Evolutionary conservation across 164 flowering plant species (phyloP).

Genomic region (Vitis rotundifolia): DNA sequence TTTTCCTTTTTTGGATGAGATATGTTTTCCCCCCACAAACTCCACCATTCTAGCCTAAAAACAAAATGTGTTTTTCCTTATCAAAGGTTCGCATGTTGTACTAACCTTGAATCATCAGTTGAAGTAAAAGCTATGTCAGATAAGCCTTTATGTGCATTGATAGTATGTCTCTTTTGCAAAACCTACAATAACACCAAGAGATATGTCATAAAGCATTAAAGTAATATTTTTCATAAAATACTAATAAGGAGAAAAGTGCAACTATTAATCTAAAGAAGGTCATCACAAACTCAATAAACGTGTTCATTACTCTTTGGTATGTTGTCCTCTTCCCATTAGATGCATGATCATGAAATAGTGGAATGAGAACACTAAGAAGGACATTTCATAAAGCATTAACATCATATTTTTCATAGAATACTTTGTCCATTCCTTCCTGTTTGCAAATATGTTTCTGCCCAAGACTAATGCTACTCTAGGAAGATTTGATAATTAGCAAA

Average conservation of each 20-base stretch:
- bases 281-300: neutral
- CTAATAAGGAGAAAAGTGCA: neutral
- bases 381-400: too few relatives aligned
- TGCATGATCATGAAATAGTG: too few relatives aligned
- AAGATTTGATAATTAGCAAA: too few relatives aligned
- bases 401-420: too few relatives aligned
- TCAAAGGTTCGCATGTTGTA: neutral
- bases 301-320: too few relatives aligned
- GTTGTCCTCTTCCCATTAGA: too few relatives aligned
- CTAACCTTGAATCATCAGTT: conserved; percentile 66
- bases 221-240: neutral
- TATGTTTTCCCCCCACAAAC: too few relatives aligned
- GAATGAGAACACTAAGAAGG: too few relatives aligned
- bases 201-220: neutral
- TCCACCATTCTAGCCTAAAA: neutral
- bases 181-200: conserved; percentile 46
- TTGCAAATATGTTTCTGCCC: too few relatives aligned
- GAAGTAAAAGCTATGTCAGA: conserved; percentile 72
- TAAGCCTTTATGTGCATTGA: conserved; percentile 56
- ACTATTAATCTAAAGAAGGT: neutral
- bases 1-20: too few relatives aligned
- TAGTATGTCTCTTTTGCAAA: conserved; percentile 47
- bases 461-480: too few relatives aligned
- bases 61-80: neutral
- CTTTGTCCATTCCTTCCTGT: too few relatives aligned